Conservation (phyloP, 129 eudicot species). For the Logfia minima region DNA sequence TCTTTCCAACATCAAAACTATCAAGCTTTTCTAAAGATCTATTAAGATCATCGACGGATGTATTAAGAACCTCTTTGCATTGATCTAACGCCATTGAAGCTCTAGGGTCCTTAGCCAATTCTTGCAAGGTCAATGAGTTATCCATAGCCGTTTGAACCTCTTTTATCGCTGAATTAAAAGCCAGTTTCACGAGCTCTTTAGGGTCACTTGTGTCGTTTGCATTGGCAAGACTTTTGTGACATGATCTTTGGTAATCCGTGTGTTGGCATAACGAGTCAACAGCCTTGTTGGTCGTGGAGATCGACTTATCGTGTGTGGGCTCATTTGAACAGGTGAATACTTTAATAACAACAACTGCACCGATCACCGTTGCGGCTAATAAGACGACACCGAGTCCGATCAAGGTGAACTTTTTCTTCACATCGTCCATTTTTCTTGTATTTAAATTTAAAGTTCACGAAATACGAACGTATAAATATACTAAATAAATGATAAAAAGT, state of each 20-base stretch:
- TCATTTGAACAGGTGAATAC: not conserved
- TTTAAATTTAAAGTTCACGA: not conserved
- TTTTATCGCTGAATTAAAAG: slow-evolving; percentile 36
- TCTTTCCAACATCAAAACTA: slow-evolving; percentile 21
- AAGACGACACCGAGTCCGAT: slow-evolving; percentile 44
- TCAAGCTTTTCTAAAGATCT: slow-evolving; percentile 54
- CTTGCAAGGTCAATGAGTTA: slow-evolving; percentile 37
- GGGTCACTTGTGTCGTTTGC: slow-evolving; percentile 50
- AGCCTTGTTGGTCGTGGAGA: slow-evolving; percentile 43
- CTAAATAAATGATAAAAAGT: not conserved
- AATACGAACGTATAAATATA: slow-evolving; percentile 7
- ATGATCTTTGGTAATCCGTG: slow-evolving; percentile 54
- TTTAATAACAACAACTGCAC: slow-evolving; percentile 30
- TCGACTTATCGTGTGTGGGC: not conserved
- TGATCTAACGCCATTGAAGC: slow-evolving; percentile 42
- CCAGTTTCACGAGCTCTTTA: slow-evolving; percentile 47
- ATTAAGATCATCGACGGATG: slow-evolving; percentile 57
- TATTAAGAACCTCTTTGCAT: slow-evolving; percentile 50
- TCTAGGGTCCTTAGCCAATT: slow-evolving; percentile 46
- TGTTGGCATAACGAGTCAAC: slow-evolving; percentile 55
- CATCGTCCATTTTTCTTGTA: slow-evolving; percentile 33
- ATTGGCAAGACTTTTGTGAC: slow-evolving; percentile 43
- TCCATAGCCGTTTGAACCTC: slow-evolving; percentile 34
- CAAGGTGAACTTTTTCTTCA: slow-evolving; percentile 34
- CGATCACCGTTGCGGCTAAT: slow-evolving; percentile 47